Evolutionary conservation across 1,139 yeast species (phyloP), one percentile per base, ranked within the genome.

Genomic region (Kodamaea fungicola): DNA sequence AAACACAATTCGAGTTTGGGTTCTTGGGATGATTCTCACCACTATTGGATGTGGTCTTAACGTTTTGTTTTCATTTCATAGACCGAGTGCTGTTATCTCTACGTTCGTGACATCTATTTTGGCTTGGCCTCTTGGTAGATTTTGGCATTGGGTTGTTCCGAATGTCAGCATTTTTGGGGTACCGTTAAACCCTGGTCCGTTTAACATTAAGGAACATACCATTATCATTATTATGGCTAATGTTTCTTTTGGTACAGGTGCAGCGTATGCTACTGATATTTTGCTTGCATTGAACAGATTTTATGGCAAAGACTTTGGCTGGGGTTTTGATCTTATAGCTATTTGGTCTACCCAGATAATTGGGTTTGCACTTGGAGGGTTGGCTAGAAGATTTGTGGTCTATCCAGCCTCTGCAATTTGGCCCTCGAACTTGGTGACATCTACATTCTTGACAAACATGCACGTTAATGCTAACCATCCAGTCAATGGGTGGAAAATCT

Each of bases 301-400:
- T 56, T 74, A 70, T 57, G 65, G 69, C 29, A 64, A 66, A 7
- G 69, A 70, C 42, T 68, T 63, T 34, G 75, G 76, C 10, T 64
- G 71, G 62, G 80, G 79, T 4, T 74, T 72, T 39, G 67, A 67
- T 42, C 57, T 80, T 25, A 57, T 78, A 37, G 71, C 78, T 27
- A 67, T 73, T 37, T 59, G 78, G 50, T 61, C 79, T 16, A 74
- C 83, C 24, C 84, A 81, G 56, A 64, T 79, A 47, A 66, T 81
- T 35, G 87, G 88, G 7, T 77, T 79, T 45, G 78, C 83, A 8
- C 57, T 79, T 39, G 85, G 85, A 27, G 88, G 89, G 31, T 42
- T 78, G 42, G 68, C 71, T 34, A 64, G 78, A 50, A 67, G 76
- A 47, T 67, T 78, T 21, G 64, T 81, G 47, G 82, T 81, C 12